Evolutionary conservation across 108 stramenopile genomes (phyloP), one percentile per base, ranked within the genome.

Genomic region (Nannochloropsis gaditana): DNA sequence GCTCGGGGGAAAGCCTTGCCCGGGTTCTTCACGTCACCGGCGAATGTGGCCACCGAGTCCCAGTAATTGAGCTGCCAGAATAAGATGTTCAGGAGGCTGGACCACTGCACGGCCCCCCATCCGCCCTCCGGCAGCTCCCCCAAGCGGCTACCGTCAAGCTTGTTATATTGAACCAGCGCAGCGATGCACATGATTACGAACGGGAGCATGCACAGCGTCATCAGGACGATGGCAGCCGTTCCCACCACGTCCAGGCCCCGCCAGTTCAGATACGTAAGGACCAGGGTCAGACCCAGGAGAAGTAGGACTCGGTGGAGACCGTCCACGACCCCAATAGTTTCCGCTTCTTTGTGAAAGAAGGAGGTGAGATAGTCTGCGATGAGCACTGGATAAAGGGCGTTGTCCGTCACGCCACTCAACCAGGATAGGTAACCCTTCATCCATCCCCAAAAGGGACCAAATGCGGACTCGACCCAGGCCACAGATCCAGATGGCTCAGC

Each of bases 41-140:
- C 94, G 87, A 97, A 96, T 21, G 90, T 91, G 9, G 93, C 94
- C 5, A 93, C 96, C 41, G 82, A 83, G 84, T 98, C 97, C 84
- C 96, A 98, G 79, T 92, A 93, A 84, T 96, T 97, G 42, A 96
- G 87, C 84, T 97, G 96, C 97, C 97, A 98, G 84, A 96, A 98
- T 45, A 98, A 85, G 85, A 96, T 95, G 90, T 98, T 98, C 81
- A 98, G 87, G 50, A 93, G 95, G 5, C 94, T 93, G 79, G 95
- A 82, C 96, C 96, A 96, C 5, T 94, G 43, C 83, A 97, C 92
- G 31, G 94, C 95, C n/a, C 89, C 93, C 82, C 93, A 84, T 83
- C 86, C 79, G 45, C 93, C 92, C 3, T 88, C 82, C 0, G 95
- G 95, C 85, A 91, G 84, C 73, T 89, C 83, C 19, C 43, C 43